A percentile compares a stretch with the other conserved stretches of the same genome.
These are phyloP conservation scores for Arthrinium puccinioides DNA, from an alignment of 2,329 filamentous ascomycete species.

Conservation along the genomic window DNA sequence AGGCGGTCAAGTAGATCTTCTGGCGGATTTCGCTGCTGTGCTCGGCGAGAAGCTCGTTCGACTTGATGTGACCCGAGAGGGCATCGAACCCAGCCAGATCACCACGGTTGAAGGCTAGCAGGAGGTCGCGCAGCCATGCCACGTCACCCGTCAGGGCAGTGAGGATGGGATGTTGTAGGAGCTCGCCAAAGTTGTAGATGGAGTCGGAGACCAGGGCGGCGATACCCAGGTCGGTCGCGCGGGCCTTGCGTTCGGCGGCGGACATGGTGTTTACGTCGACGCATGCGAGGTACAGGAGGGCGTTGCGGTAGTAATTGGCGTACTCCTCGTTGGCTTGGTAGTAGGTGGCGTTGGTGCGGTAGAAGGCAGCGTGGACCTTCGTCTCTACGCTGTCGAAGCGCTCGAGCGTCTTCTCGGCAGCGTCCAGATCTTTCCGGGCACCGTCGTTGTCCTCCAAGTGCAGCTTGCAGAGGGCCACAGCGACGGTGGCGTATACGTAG, in stretches of 20 bases:
- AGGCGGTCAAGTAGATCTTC: constrained; percentile 94
- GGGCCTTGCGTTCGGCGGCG: constrained; percentile 65
- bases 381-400: constrained; percentile 92
- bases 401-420: constrained; percentile 81
- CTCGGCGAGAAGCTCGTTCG: constrained; percentile 70
- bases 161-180: constrained; percentile 94
- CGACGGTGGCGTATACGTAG: constrained; percentile 87
- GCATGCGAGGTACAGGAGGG: constrained; percentile 94
- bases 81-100: constrained; percentile 83
- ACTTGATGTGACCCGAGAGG: constrained; percentile 71
- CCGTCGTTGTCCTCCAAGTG: constrained; percentile 72
- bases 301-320: constrained; percentile 93
- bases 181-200: constrained; percentile 99
- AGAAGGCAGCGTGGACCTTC: constrained; percentile 92
- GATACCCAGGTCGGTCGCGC: constrained; percentile 88
- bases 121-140: constrained; percentile 86
- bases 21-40: constrained; percentile 84
- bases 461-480: constrained; percentile 82
- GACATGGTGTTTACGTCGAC: constrained; percentile 75
- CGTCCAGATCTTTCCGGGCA: constrained; percentile 78
- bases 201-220: constrained; percentile 87
- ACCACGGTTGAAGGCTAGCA: constrained; percentile 95
- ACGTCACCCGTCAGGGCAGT: constrained; percentile 74
- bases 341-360: constrained; percentile 90
- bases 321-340: constrained; percentile 93